Base-by-base conservation (phyloP, 2,329 filamentous ascomycete species). In the Elsinoe australis region DNA sequence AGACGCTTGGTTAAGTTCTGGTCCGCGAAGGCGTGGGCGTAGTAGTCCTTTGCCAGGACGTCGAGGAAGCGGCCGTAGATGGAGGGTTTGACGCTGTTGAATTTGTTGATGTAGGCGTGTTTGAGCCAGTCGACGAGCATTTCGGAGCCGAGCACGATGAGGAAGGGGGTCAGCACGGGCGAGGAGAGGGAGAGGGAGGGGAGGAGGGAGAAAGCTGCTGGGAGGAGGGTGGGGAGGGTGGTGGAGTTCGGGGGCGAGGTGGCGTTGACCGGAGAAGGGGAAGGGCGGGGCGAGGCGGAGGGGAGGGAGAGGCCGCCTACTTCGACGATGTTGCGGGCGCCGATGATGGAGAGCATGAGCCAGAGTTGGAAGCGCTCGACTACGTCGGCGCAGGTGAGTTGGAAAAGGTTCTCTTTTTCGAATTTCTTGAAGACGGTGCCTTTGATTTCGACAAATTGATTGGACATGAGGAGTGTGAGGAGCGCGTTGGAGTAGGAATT, bases 371-470 rank as follows among this genome's bases (percentile, higher is more conserved):
- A 98, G 1, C 92, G 80, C 67, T 98, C 92, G 1, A 98, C 92
- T 26, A 98, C 83, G 62, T 98, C 92, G 3, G 92, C 90, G 56
- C 92, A 98, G 0, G 90, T 94, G 10, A 98, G 74, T 64, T 98
- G 92, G 62, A 98, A 98, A 0, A 95, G 71, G 55, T 95, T 96
- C 61, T 98, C 92, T 64, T 95, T 96, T 59, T 98, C 92, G 54
- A 96, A 94, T 52, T 90, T 92, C 70, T 98, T 96, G 73, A 98
- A 98, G 1, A 98, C 94, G 0, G 89, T 94, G 52, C 87, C 87
- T 62, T 98, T 98, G 72, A 98, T 95, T 68, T 98, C 92, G 34
- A 98, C 92, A 59, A 98, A 98, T 61, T 98, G 94, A 61, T 96
- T 98, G 5, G 89, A 95, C 62, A 98, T 79, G 1, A 98, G 73